These are phyloP conservation scores for Pythium chondricola DNA, from an alignment of 352 stramenopile species.

Conservation along the genomic window DNA sequence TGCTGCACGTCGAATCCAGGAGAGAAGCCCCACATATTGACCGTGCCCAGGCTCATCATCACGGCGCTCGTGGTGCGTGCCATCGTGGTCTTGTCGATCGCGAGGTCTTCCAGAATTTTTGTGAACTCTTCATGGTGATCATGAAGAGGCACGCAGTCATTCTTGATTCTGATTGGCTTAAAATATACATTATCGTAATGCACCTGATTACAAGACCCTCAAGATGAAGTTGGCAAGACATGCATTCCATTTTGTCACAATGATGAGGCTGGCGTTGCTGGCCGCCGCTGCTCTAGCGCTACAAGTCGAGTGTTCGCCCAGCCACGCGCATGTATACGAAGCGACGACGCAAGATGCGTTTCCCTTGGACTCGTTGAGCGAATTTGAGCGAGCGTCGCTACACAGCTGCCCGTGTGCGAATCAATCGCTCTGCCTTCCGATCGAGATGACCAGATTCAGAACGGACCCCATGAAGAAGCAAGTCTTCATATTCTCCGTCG, in stretches of 20 bases:
- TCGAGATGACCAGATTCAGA: slow-evolving; percentile 15
- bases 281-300: slow-evolving; percentile 3
- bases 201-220: background rate
- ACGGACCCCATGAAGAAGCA: slow-evolving; percentile 26
- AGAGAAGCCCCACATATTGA: slow-evolving; percentile 86
- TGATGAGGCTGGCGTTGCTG: slow-evolving; percentile 6
- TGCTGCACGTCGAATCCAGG: slow-evolving; percentile 59
- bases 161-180: slow-evolving; percentile 5
- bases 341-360: slow-evolving; percentile 5
- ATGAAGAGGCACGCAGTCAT: slow-evolving; percentile 12
- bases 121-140: slow-evolving; percentile 4
- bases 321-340: background rate
- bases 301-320: background rate
- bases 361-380: slow-evolving; percentile 17
- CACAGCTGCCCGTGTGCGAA: slow-evolving; percentile 41
- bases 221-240: slow-evolving; percentile 3
- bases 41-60: slow-evolving; percentile 73
- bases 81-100: slow-evolving; percentile 18
- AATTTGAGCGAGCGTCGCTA: slow-evolving; percentile 28
- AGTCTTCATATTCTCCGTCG: slow-evolving; percentile 75
- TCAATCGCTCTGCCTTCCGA: slow-evolving; percentile 46
- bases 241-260: background rate
- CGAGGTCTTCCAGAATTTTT: background rate
- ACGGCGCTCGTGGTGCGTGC: slow-evolving; percentile 44
- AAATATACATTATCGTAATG: background rate